Conservation (phyloP, 2,329 filamentous ascomycete species). For the Cytospora schulzeri region DNA sequence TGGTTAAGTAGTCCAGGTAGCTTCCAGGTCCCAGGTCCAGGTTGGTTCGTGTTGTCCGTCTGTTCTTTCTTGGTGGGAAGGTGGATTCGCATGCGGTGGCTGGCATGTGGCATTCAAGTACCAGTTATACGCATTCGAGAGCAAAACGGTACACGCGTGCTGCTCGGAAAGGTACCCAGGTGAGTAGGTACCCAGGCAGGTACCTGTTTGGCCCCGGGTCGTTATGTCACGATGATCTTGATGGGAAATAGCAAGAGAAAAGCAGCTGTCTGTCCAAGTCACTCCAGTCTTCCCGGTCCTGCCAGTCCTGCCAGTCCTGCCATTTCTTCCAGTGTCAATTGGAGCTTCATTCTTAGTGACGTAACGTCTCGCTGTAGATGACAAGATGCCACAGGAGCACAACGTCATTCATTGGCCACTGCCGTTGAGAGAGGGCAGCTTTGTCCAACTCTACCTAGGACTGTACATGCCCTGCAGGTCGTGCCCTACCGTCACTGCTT, state of each 20-base stretch:
- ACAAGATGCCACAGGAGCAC: background rate
- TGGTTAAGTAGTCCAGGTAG: too few relatives aligned
- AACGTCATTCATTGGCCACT: slow-evolving; percentile 1
- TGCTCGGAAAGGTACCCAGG: background rate
- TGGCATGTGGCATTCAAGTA: background rate
- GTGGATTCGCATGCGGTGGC: background rate
- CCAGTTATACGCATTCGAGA: background rate
- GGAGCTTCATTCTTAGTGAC: background rate
- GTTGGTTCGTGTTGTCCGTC: background rate
- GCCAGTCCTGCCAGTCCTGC: background rate
- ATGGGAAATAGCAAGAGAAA: background rate
- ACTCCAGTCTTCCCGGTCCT: background rate
- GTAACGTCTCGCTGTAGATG: background rate
- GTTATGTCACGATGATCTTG: slow-evolving; percentile 12
- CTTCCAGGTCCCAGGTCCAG: background rate
- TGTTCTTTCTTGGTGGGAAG: background rate
- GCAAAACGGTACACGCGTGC: background rate
- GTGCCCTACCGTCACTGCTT: background rate
- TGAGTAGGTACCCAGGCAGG: background rate
- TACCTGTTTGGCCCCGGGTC: background rate
- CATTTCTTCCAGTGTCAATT: background rate
- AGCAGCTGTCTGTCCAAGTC: too few relatives aligned
- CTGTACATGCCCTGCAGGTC: background rate
- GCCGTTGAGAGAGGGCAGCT: background rate
- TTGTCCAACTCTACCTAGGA: background rate